Base-by-base conservation (phyloP, 2,329 filamentous ascomycete species). In the Ambrosiella beaveri region DNA sequence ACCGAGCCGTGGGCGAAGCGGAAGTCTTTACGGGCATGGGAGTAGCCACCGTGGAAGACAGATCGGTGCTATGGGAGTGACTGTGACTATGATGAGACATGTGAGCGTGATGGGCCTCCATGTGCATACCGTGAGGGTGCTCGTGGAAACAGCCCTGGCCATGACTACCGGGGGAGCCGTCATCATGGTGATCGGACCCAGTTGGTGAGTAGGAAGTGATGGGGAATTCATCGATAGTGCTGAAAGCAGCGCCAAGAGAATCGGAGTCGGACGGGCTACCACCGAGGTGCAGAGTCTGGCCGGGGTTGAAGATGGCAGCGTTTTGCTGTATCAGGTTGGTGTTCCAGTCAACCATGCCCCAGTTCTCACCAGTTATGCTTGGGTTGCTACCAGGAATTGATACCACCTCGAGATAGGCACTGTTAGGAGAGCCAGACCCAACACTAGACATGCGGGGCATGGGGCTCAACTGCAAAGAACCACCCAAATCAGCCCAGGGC, bases 261-360 rank as follows among this genome's bases (percentile, higher is more conserved):
- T 78, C 75, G 69, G 80, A 70, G 64, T 82, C 80, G 39, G 90
- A 85, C 64, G 90, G 81, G 15, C 35, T 37, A n/a, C 51, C 51
- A n/a, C 51, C 37, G 66, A 95, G 78, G 72, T 96, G 91, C 56
- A 97, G 74, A 0, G 89, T 94, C 71, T 95, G 86, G 62, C 85
- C 82, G 1, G 91, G 91, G 71, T 96, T 95, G 75, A 95, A 94
- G 66, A 95, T 90, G 63, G 86, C 83, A 45, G 75, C 69, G 62
- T 74, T 79, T 56, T 79, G 78, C 37, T 52, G 51, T 37, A 57
- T 60, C 49, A 60, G 47, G 17, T 54, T 55, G n/a, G 60, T 35
- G 41, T 47, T 49, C 67, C 81, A 79, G 63, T 93, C 86, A 59
- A 96, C 82, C 63, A 86, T 80, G 55, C 81, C 82, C 90, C 90